Conservation (phyloP, 768 basidiomycete species). For the Calocera cornea region DNA sequence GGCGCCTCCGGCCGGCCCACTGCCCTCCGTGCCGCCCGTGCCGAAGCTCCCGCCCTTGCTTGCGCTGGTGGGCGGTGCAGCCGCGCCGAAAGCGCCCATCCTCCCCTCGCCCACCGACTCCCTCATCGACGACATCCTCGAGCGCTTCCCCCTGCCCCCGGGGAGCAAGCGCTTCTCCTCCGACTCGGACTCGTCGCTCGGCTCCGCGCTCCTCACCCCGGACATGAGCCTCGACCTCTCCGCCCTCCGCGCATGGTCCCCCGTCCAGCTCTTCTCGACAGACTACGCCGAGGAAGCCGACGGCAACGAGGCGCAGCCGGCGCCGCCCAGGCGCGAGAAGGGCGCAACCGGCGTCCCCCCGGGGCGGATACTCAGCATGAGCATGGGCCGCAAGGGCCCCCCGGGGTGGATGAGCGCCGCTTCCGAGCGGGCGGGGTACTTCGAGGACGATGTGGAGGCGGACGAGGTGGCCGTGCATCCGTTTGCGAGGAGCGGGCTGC, state of each 20-base stretch:
- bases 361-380: no score
- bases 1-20: not conserved
- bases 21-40: not conserved
- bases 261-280: not conserved
- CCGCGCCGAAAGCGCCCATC: not conserved
- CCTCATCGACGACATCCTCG: not conserved
- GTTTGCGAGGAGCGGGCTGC: no score
- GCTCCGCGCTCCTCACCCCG: not conserved
- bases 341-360: no score
- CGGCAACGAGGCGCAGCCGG: no score
- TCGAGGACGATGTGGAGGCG: no score
- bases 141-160: not conserved
- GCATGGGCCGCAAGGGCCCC: no score
- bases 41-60: not conserved
- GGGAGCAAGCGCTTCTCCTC: not conserved
- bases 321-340: no score
- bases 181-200: not conserved
- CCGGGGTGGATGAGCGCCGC: no score
- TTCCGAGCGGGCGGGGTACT: no score
- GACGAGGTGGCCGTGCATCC: no score
- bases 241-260: not conserved
- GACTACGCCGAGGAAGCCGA: not conserved
- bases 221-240: not conserved
- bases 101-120: not conserved
- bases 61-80: not conserved